phyloP scores from a whole-genome alignment of 73 alveolate species.

The Paramecium caudatum region DNA sequence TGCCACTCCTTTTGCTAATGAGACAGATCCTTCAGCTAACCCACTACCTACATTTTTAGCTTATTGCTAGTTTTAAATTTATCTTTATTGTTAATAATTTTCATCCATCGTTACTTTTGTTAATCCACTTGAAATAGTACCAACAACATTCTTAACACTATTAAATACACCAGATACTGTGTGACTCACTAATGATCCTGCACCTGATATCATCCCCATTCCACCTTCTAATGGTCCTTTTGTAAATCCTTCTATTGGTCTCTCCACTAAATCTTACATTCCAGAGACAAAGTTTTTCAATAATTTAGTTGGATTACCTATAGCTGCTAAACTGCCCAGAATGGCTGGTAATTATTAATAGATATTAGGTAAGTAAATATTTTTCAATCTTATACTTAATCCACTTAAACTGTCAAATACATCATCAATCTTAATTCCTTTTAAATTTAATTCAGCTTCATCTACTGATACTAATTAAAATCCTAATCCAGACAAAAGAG shows the following conservation, averaged over 20 bases:
- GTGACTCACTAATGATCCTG: conserved; percentile 93
- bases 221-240: conserved; percentile 96
- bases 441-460: conserved; percentile 86
- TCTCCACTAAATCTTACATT: conserved; percentile 93
- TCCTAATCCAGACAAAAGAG: conserved; percentile 80
- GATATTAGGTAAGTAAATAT: conserved; percentile 78
- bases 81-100: conserved; percentile 92
- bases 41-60: conserved; percentile 96
- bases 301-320: conserved; percentile 97
- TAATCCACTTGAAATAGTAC: conserved; percentile 94
- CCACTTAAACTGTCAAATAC: conserved; percentile 81
- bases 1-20: conserved; percentile 81
- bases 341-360: conserved; percentile 80
- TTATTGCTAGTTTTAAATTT: conserved; percentile 87
- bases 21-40: conserved; percentile 89
- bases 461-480: conserved; percentile 87
- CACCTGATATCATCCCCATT: conserved; percentile 94
- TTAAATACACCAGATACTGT: conserved; percentile 98
- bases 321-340: conserved; percentile 92
- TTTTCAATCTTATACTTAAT: conserved; percentile 63
- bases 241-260: conserved; percentile 97
- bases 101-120: conserved; percentile 94
- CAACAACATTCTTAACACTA: conserved; percentile 90
- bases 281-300: conserved; percentile 95
- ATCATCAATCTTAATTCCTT: conserved; percentile 78